Base-by-base conservation (phyloP, 2,329 filamentous ascomycete species). In the Ophiostoma angusticollis region DNA sequence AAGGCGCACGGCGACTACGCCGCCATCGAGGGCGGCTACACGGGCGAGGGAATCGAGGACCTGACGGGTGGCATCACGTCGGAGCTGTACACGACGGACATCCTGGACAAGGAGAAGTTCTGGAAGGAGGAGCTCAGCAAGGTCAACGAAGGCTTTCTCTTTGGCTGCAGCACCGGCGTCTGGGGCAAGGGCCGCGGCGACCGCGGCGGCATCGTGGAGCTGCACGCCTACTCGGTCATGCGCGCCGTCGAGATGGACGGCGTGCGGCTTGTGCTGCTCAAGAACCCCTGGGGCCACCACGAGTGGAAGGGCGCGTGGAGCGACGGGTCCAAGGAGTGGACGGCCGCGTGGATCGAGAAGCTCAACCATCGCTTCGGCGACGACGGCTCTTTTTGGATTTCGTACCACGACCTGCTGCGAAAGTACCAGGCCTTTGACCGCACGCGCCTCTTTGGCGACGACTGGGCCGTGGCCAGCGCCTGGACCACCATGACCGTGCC, bases 71-170 rank as follows among this genome's bases (percentile, higher is more conserved):
- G 80, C 19, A 77, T 84, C 11, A 82, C 78, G 0, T 78, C 75
- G 0, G 74, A 81, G 51, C 58, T 85, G 9, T 69, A 80, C 31
- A 72, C 75, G 2, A 73, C 74, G 1, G 79, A 84, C 49, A 82
- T 86, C 25, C 66, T 85, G 4, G 78, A 91, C 52, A 80, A 80
- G 47, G 78, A 93, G 36, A 70, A 74, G 17, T 93, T 93, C 54
- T 93, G 85, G 86, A 73, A 70, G 1, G 76, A 89, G 27, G 82
- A 91, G 54, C 68, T 93, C 18, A 73, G 78, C 58, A 77, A 80
- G 45, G 83, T 86, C 42, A 91, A 93, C 54, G 62, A 84, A 39
- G 78, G 84, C 36, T 93, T 91, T 50, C 60, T 84, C 7, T 84
- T 84, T 49, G 78, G 79, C n/a, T 82, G 78, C 50, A 72, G 68